A percentile compares a stretch with the other conserved stretches of the same genome.
Conservation (phyloP, 1,284 basidiomycete genomes). For the Papiliotrema fonsecae region DNA sequence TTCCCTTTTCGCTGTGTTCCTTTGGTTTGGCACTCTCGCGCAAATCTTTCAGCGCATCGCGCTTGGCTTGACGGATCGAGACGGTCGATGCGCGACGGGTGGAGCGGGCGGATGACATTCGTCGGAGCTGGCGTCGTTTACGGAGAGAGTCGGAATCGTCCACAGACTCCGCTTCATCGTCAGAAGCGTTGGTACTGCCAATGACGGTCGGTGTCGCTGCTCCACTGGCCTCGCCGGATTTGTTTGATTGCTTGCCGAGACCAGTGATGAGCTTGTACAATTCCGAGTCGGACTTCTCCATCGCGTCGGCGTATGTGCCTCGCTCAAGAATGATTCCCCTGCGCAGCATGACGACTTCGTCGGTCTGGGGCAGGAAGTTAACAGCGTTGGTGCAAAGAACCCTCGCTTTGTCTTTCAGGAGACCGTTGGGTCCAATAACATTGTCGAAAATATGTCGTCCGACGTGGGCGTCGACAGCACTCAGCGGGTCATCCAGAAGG, state of each 20-base stretch:
- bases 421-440: constrained; percentile 81
- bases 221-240: constrained; percentile 51
- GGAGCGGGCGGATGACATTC: constrained; percentile 28
- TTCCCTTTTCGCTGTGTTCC: constrained; percentile 77
- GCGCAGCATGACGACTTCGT: constrained; percentile 73
- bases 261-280: constrained; percentile 69
- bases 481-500: constrained; percentile 56
- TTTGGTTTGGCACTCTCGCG: constrained; percentile 53
- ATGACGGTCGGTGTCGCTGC: constrained; percentile 33
- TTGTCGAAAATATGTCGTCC: constrained; percentile 65
- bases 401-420: constrained; percentile 79
- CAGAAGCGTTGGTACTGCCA: constrained; percentile 15
- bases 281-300: constrained; percentile 63
- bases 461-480: constrained; percentile 65
- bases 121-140: constrained; percentile 28
- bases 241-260: constrained; percentile 50
- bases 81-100: constrained; percentile 44
- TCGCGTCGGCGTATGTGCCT: constrained; percentile 63
- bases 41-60: constrained; percentile 45
- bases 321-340: constrained; percentile 78
- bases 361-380: constrained; percentile 73
- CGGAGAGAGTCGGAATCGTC: constrained; percentile 27
- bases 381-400: constrained; percentile 88
- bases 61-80: constrained; percentile 43
- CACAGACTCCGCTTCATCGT: constrained; percentile 8